Evolutionary conservation across 257 asterid species (phyloP).

Genomic region (Solanum bulbocastanum): DNA sequence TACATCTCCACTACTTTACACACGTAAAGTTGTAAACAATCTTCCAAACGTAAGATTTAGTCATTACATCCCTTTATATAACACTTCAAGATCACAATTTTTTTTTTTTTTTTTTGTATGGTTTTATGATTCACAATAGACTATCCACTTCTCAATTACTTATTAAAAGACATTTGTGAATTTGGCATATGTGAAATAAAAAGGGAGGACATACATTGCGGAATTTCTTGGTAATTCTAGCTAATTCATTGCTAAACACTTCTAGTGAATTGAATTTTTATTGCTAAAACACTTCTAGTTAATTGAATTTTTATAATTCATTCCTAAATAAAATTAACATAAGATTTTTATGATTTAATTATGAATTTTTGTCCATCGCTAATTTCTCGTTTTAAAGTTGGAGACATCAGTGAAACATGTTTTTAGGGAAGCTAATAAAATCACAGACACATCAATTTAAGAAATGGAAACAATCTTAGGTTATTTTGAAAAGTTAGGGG

Average conservation of each 20-base stretch:
- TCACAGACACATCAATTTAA: no score
- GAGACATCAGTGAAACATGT: no score
- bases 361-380: no score
- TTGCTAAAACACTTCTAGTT: no score
- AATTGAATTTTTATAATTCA: no score
- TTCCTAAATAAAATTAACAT: no score
- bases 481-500: rapidly evolving
- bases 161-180: background rate
- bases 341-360: no score
- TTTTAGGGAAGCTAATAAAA: no score
- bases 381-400: no score
- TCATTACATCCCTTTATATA: background rate
- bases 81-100: background rate
- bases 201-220: background rate
- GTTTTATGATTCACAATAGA: background rate
- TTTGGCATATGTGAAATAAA: background rate
- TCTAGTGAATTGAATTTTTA: no score
- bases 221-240: no score
- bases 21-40: background rate
- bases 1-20: background rate
- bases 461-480: no score
- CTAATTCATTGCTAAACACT: background rate
- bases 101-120: background rate
- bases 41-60: background rate
- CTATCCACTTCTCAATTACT: background rate